Conservation (phyloP, 306 rosid genomes). For the Ammopiptanthus mongolicus region DNA sequence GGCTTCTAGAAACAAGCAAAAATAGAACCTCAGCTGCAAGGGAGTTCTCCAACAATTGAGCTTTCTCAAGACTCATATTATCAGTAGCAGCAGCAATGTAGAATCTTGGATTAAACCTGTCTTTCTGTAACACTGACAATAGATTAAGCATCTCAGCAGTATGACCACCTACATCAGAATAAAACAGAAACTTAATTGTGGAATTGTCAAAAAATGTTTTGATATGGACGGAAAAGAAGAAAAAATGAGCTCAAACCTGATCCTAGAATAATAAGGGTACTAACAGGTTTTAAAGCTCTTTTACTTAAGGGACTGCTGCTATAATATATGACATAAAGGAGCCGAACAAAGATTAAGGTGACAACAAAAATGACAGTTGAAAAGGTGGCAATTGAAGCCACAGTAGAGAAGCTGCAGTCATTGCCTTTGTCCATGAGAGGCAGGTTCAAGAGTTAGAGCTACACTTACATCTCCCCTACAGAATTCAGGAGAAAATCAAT, state of each 20-base stretch:
- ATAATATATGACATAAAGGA: conserved; percentile 32
- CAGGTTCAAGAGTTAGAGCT: conserved; percentile 17
- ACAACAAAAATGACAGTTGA: conserved; percentile 19
- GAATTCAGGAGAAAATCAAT: not conserved
- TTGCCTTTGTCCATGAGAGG: conserved; percentile 32
- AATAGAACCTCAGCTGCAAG: conserved; percentile 37
- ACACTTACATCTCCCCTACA: conserved; percentile 10
- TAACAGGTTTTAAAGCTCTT: conserved; percentile 32
- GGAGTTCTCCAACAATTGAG: conserved; percentile 53
- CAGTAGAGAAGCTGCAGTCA: conserved; percentile 30
- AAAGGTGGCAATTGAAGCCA: conserved; percentile 17
- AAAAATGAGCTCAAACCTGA: conserved; percentile 41
- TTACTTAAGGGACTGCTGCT: conserved; percentile 23
- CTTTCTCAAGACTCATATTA: conserved; percentile 89
- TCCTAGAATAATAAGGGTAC: conserved; percentile 51
- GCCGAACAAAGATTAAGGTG: conserved; percentile 33
- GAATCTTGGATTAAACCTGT: conserved; percentile 61
- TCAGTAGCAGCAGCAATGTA: conserved; percentile 86
- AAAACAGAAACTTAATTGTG: not conserved
- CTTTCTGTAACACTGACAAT: conserved; percentile 59
- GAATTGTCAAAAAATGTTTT: conserved; percentile 1
- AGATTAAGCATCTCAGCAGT: conserved; percentile 95
- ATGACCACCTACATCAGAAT: conserved; percentile 60
- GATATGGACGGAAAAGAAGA: conserved; percentile 9
- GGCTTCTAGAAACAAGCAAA: conserved; percentile 1